A percentile compares a stretch with the other conserved stretches of the same genome.
Conservation (phyloP, 1,284 basidiomycete genomes). For the Trichosporon sp. region DNA sequence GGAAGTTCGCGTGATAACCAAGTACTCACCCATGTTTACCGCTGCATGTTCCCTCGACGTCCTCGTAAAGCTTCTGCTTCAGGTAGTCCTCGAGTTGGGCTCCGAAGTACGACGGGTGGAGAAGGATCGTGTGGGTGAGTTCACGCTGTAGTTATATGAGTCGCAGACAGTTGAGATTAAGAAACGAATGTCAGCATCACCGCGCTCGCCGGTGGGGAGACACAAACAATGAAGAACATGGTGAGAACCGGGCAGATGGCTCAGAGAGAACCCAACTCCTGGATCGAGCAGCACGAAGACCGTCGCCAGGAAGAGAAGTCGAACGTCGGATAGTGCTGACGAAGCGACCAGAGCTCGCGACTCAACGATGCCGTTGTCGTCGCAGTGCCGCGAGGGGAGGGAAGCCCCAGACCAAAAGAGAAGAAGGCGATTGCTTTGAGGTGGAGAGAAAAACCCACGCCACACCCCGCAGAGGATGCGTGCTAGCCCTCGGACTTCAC, state of each 20-base stretch:
- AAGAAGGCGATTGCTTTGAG: conserved; percentile 2
- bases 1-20: background rate
- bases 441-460: background rate
- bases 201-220: conserved; percentile 7
- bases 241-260: background rate
- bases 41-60: conserved; percentile 96
- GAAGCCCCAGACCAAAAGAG: background rate
- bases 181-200: conserved; percentile 26
- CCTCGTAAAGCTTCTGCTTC: conserved; percentile 85
- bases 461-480: conserved; percentile 5
- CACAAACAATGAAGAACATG: conserved; percentile 50
- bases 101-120: conserved; percentile 97
- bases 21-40: conserved; percentile 70
- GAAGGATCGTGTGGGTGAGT: conserved; percentile 87
- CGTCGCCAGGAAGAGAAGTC: background rate
- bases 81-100: conserved; percentile 91
- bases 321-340: background rate
- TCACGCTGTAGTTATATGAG: conserved; percentile 63
- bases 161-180: background rate
- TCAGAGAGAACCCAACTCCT: background rate
- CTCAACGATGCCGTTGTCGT: background rate
- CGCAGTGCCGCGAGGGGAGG: background rate
- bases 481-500: conserved; percentile 6
- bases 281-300: background rate
- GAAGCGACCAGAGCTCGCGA: background rate